Percentiles rank a stretch among this genome's conserved stretches.
Conservation (phyloP, 1,284 basidiomycete species). For the Cryptococcus sp. region DNA sequence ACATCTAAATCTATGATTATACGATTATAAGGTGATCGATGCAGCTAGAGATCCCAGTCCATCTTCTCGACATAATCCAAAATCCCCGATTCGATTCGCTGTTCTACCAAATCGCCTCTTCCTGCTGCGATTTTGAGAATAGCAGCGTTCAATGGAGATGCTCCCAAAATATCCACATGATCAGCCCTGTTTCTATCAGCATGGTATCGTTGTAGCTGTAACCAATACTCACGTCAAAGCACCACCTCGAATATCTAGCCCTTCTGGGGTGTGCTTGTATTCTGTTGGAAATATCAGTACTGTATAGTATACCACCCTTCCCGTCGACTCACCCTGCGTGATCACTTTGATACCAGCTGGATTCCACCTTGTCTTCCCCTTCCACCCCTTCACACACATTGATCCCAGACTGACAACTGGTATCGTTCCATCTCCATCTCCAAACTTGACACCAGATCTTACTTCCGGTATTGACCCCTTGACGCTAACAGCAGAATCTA, state of each 20-base stretch:
- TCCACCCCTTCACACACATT: conserved; percentile 97
- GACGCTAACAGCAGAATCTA: conserved; percentile 74
- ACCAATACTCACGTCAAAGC: conserved; percentile 60
- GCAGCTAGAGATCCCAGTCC: conserved; percentile 57
- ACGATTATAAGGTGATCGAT: neutral
- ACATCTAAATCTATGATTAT: too few relatives aligned
- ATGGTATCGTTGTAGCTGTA: neutral
- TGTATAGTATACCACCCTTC: neutral
- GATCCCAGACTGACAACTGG: conserved; percentile 81
- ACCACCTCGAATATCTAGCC: conserved; percentile 75
- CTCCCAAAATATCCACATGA: conserved; percentile 91
- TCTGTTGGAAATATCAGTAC: conserved; percentile 49
- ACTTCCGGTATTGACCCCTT: conserved; percentile 62
- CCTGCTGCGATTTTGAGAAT: conserved; percentile 65
- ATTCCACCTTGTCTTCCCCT: conserved; percentile 77
- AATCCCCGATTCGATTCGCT: conserved; percentile 74
- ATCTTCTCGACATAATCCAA: conserved; percentile 69
- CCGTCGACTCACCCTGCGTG: conserved; percentile 62
- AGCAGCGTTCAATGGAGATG: conserved; percentile 81
- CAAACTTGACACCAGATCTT: conserved; percentile 77
- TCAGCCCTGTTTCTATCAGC: conserved; percentile 51
- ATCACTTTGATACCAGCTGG: conserved; percentile 80
- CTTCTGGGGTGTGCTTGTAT: conserved; percentile 74
- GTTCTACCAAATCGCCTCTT: conserved; percentile 49
- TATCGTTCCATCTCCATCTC: conserved; percentile 95